A percentile compares a stretch with the other conserved stretches of the same genome.
Conservation (phyloP, 2,329 filamentous ascomycete genomes). For the Colletotrichum zoysiae region DNA sequence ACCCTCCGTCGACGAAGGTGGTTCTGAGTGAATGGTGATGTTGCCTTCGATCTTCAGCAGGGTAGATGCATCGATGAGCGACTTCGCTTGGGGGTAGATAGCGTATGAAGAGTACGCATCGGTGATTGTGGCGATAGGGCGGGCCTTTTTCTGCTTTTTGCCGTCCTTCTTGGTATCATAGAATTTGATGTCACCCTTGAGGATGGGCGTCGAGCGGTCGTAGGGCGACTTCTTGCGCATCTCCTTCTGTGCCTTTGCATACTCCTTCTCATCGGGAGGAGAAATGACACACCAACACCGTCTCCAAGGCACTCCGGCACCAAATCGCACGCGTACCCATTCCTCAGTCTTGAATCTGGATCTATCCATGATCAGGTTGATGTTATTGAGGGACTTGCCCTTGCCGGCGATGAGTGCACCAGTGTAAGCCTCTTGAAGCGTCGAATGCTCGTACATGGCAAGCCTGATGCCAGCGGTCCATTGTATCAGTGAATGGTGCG, state of each 20-base stretch:
- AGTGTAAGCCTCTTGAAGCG: constrained; percentile 95
- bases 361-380: constrained; percentile 88
- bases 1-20: constrained; percentile 84
- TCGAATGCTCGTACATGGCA: constrained; percentile 93
- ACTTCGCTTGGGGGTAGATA: constrained; percentile 94
- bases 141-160: constrained; percentile 91
- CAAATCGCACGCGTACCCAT: constrained; percentile 95
- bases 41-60: constrained; percentile 93
- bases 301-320: constrained; percentile 94
- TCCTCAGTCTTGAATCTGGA: constrained; percentile 83
- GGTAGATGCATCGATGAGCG: constrained; percentile 93
- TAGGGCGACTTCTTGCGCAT: constrained; percentile 87
- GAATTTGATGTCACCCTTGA: constrained; percentile 94
- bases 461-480: constrained; percentile 97
- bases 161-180: constrained; percentile 82
- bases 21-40: constrained; percentile 86
- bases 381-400: constrained; percentile 89
- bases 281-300: constrained; percentile 96
- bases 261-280: constrained; percentile 94
- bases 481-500: constrained; percentile 89
- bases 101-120: constrained; percentile 94
- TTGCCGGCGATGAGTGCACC: constrained; percentile 96
- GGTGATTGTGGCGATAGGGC: constrained; percentile 90
- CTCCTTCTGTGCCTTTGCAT: constrained; percentile 84
- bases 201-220: constrained; percentile 74